phyloP scores from a whole-genome alignment of 1,139 yeast species.

The Suhomyces kunorum region DNA sequence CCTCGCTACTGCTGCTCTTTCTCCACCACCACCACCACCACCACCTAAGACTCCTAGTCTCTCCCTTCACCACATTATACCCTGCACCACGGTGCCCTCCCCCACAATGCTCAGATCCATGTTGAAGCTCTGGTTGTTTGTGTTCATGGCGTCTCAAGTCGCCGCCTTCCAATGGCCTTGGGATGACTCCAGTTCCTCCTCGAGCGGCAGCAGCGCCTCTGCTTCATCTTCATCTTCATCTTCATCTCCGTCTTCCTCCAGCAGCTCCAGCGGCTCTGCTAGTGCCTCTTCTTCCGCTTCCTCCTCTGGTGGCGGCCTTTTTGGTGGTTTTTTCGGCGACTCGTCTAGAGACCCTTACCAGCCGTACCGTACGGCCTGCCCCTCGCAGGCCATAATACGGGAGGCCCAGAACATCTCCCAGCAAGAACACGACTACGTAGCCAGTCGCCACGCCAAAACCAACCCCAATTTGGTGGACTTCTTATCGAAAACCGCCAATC shows the following conservation, averaged over 20 bases:
- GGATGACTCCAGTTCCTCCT: constrained; percentile 11
- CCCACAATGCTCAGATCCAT: too few species aligned
- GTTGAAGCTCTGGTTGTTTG: constrained; percentile 3
- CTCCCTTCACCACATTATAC: not conserved
- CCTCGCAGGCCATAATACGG: constrained; percentile 19
- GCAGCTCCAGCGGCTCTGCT: not conserved
- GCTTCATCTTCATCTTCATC: constrained; percentile 5
- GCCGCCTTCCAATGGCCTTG: constrained; percentile 16
- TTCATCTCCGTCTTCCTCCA: not conserved
- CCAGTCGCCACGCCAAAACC: constrained; percentile 31
- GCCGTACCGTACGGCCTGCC: constrained; percentile 10
- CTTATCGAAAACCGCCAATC: constrained; percentile 32
- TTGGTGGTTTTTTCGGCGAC: constrained; percentile 1
- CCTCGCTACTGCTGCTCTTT: too few species aligned
- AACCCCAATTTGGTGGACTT: constrained; percentile 35
- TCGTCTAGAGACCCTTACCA: constrained; percentile 9
- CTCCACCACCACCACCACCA: too few species aligned
- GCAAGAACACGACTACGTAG: constrained; percentile 32
- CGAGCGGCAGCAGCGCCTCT: constrained; percentile 5
- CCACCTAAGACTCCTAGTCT: too few species aligned
- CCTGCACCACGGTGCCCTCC: too few species aligned
- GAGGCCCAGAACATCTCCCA: constrained; percentile 30
- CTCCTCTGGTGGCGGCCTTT: constrained; percentile 1
- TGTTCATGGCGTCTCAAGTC: constrained; percentile 5
- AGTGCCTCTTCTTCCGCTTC: constrained; percentile 6